Conservation (phyloP, 1,284 basidiomycete species). For the Moesziomyces sp. region DNA sequence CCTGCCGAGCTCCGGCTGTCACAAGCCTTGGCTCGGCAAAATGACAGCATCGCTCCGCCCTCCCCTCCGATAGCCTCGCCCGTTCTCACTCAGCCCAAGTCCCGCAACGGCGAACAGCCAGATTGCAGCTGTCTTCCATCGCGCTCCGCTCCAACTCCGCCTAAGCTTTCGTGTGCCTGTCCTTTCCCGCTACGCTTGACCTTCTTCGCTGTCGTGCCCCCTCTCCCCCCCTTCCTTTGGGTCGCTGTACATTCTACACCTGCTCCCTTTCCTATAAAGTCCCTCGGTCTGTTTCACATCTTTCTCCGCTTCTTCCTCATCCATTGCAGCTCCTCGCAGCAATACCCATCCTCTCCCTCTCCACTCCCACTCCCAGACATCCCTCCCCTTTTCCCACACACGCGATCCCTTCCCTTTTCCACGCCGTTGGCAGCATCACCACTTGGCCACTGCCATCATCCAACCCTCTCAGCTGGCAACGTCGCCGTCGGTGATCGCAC, state of each 20-base stretch:
- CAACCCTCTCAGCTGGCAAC: neutral
- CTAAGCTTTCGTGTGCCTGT: constrained; percentile 1
- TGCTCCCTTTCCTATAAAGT: constrained; percentile 25
- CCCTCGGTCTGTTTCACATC: constrained; percentile 2
- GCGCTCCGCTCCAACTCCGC: constrained; percentile 21
- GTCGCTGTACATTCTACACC: constrained; percentile 10
- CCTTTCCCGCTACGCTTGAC: neutral
- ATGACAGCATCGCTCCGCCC: constrained; percentile 5
- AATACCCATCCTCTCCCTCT: constrained; percentile 12
- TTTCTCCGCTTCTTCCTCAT: constrained; percentile 29
- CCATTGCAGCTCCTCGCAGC: constrained; percentile 33
- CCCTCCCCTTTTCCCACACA: constrained; percentile 2
- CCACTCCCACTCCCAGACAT: constrained; percentile 6
- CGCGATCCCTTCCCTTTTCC: constrained; percentile 6
- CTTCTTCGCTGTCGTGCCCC: neutral
- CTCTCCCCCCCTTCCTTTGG: neutral
- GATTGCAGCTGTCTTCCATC: neutral
- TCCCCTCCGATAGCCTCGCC: constrained; percentile 4
- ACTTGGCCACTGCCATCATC: no score
- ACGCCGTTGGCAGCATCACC: no score
- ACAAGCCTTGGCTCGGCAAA: constrained; percentile 8
- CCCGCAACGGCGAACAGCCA: no score
- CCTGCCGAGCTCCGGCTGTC: constrained; percentile 5
- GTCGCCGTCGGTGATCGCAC: no score
- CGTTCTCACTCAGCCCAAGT: no score